phyloP scores from a whole-genome alignment of 495 filamentous ascomycete genomes.

The Neurospora intermedia region DNA sequence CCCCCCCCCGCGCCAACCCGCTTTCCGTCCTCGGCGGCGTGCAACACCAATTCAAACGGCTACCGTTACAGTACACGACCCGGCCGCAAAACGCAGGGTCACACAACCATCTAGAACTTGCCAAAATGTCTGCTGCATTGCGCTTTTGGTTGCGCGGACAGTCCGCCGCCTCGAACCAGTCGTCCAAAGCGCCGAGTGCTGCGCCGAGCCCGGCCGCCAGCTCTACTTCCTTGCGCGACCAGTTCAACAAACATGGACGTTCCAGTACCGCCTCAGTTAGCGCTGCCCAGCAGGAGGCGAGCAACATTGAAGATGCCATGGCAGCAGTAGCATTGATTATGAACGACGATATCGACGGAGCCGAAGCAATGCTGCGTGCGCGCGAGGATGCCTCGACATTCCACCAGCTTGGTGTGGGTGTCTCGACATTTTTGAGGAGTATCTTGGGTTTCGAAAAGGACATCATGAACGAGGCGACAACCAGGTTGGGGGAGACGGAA shows the following conservation, averaged over 20 bases:
- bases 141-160: conserved; percentile 23
- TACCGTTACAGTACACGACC: neutral
- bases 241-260: conserved; percentile 9
- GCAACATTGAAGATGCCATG: conserved; percentile 40
- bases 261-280: conserved; percentile 17
- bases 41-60: neutral
- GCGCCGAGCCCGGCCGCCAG: conserved; percentile 16
- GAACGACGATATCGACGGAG: conserved; percentile 85
- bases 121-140: conserved; percentile 17
- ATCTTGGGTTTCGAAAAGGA: conserved; percentile 90
- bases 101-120: neutral
- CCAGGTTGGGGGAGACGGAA: conserved; percentile 68
- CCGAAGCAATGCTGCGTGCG: conserved; percentile 63
- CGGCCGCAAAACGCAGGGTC: neutral
- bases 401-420: conserved; percentile 74
- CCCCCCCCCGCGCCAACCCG: neutral
- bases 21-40: neutral
- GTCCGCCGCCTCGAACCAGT: conserved; percentile 13
- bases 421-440: conserved; percentile 75
- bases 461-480: conserved; percentile 78
- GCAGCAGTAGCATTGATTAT: conserved; percentile 53
- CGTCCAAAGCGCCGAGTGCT: conserved; percentile 11
- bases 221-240: conserved; percentile 1
- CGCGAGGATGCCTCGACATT: conserved; percentile 72
- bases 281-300: conserved; percentile 15